Evolutionary conservation across 192 early-diverging fungal species (phyloP).

Genomic region (Podila minutissima): DNA sequence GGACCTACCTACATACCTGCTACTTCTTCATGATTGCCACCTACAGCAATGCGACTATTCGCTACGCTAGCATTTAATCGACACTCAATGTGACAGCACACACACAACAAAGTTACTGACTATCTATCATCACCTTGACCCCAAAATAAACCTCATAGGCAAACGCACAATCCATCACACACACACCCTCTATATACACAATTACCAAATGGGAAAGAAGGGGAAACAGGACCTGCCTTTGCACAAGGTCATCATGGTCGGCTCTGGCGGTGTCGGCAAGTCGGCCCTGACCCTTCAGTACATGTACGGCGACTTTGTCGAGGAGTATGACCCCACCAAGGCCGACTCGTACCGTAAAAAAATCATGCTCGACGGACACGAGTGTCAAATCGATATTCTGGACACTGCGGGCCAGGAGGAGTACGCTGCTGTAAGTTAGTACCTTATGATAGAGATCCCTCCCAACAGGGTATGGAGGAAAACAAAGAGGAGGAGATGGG

Average conservation of each 20-base stretch:
- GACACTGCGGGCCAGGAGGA: constrained; percentile 94
- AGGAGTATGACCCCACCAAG: constrained; percentile 95
- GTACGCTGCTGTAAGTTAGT: constrained; percentile 78
- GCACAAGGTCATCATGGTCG: constrained; percentile 95
- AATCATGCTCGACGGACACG: constrained; percentile 72
- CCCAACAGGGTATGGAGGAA: neutral
- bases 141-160: too few relatives aligned
- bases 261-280: constrained; percentile 91
- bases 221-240: constrained; percentile 74
- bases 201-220: constrained; percentile 74
- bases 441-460: neutral
- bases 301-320: constrained; percentile 94
- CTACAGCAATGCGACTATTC: too few relatives aligned
- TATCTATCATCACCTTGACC: too few relatives aligned
- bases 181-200: neutral
- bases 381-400: constrained; percentile 90
- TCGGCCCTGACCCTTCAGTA: constrained; percentile 89
- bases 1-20: too few relatives aligned
- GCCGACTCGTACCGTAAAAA: constrained; percentile 93
- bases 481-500: too few relatives aligned
- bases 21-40: too few relatives aligned
- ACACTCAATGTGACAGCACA: too few relatives aligned
- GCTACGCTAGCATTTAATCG: too few relatives aligned
- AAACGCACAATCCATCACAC: neutral
- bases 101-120: too few relatives aligned